Conservation (phyloP, 2,329 filamentous ascomycete species). For the Ophiostoma ulmi region DNA sequence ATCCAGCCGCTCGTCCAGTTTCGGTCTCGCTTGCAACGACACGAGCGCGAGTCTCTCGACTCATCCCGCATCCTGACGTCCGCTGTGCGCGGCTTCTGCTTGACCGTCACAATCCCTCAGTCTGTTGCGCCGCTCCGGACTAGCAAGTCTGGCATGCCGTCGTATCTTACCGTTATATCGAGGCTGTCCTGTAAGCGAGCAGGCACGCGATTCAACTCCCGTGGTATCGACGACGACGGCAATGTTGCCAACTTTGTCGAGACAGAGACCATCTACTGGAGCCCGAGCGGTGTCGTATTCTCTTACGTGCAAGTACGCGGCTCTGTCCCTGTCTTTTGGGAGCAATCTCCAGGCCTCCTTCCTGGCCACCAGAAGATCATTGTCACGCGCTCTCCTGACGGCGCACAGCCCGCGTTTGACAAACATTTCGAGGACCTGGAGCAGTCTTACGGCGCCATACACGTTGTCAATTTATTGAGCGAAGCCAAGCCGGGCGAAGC, state of each 20-base stretch:
- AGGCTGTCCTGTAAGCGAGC: slow-evolving; percentile 84
- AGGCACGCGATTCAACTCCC: slow-evolving; percentile 92
- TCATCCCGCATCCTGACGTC: slow-evolving; percentile 82
- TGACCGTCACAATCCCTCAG: slow-evolving; percentile 78
- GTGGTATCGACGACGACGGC: slow-evolving; percentile 94
- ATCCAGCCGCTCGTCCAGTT: slow-evolving; percentile 89
- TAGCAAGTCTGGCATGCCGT: slow-evolving; percentile 66
- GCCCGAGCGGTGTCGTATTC: slow-evolving; percentile 70
- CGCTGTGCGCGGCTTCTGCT: slow-evolving; percentile 87
- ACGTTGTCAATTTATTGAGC: slow-evolving; percentile 91
- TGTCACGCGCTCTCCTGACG: slow-evolving; percentile 80
- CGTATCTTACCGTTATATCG: slow-evolving; percentile 83
- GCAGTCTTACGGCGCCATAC: slow-evolving; percentile 79
- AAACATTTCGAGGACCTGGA: slow-evolving; percentile 90
- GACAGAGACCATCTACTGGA: slow-evolving; percentile 89
- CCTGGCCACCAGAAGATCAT: slow-evolving; percentile 93
- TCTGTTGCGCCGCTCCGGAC: slow-evolving; percentile 64
- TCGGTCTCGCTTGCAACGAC: slow-evolving; percentile 68
- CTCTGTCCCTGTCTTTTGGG: slow-evolving; percentile 95
- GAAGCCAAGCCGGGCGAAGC: slow-evolving; percentile 80
- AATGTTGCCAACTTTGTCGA: slow-evolving; percentile 99
- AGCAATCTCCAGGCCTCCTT: slow-evolving; percentile 80
- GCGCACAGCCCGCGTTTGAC: slow-evolving; percentile 89
- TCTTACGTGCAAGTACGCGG: slow-evolving; percentile 91
- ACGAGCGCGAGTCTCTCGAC: slow-evolving; percentile 76